Evolutionary conservation across 2,329 filamentous ascomycete species (phyloP), one percentile per base, ranked within the genome.

Genomic region (Paraphaeosphaeria minitans): DNA sequence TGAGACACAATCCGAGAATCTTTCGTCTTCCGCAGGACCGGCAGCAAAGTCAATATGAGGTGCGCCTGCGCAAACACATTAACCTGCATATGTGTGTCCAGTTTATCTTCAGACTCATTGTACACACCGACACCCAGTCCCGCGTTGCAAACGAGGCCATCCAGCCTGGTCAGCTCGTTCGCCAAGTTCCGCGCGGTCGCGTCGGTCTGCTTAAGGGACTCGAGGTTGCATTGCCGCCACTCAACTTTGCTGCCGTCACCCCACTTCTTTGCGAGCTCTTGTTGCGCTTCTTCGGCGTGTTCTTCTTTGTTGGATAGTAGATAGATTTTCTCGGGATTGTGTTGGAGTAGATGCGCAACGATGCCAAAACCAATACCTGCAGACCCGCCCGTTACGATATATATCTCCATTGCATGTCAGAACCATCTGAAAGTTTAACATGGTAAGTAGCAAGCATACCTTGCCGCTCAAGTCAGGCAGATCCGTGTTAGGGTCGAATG

Each of bases 291-390:
- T 19, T 75, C 65, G n/a, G 80, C 75, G 65, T 83, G 80, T 22
- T 82, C 71, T 63, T 81, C 78, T 48, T 83, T 83, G 59, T 80
- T 81, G 19, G 80, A 80, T 4, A 84, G 74, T 3, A 84, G 73
- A 58, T 82, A 82, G 48, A 84, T 77, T 57, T 78, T 81, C 4
- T 72, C 68, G 1, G 79, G 73, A 47, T 80, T 80, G 66, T 83
- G 81, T 64, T 84, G 79, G 3, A 84, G 77, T n/a, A 84, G 70
- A 60, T 85, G 82, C 8, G 82, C 81, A 29, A 79, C 76, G 47
- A 84, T 84, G 24, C 81, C 82, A 58, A 79, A 84, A 16, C 82
- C 82, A 33, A 83, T 83, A 21, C 80, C 81, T n/a, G 80, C 78
- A 21, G 76, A 79, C 22, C 81, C 80, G n/a, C 81, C 79, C 0